Conservation (phyloP, 139 green algal genomes). For the Chlorella sp. region DNA sequence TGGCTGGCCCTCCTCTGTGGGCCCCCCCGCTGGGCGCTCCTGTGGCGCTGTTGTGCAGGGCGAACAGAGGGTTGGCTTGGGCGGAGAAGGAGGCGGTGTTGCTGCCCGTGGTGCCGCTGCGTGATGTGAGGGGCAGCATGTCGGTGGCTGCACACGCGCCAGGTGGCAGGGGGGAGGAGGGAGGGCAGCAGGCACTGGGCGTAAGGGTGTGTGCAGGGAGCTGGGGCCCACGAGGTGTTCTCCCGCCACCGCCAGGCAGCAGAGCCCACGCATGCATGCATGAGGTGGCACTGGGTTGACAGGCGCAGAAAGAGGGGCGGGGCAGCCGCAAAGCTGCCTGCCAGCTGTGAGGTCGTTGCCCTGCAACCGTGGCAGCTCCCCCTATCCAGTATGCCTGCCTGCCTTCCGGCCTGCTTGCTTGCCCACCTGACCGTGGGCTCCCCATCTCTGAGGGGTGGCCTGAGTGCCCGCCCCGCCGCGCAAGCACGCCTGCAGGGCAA, state of each 20-base stretch:
- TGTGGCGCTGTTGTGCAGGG: background rate
- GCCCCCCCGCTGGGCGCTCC: background rate
- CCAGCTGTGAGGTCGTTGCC: background rate
- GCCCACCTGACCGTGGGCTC: conserved; percentile 21
- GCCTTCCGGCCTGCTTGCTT: background rate
- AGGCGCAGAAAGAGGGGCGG: background rate
- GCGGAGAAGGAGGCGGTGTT: conserved; percentile 4
- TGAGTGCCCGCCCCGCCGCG: background rate
- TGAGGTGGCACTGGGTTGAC: no score
- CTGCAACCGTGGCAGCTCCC: no score
- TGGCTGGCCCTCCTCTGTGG: no score
- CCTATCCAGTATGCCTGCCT: no score
- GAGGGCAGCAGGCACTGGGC: background rate
- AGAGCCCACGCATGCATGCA: no score
- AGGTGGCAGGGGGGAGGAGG: background rate
- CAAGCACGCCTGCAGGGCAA: conserved; percentile 6
- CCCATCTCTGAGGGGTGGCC: conserved; percentile 18
- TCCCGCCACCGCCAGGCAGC: no score
- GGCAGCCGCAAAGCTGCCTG: background rate
- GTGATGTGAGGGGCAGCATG: conserved; percentile 11
- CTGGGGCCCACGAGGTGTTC: no score
- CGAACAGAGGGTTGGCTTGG: background rate
- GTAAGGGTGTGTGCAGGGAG: no score
- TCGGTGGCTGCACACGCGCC: background rate
- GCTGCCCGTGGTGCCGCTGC: conserved; percentile 23